A percentile compares a stretch with the other conserved stretches of the same genome.
Evolutionary conservation across 306 rosid species (phyloP).

Genomic region (Acacia confusa): DNA sequence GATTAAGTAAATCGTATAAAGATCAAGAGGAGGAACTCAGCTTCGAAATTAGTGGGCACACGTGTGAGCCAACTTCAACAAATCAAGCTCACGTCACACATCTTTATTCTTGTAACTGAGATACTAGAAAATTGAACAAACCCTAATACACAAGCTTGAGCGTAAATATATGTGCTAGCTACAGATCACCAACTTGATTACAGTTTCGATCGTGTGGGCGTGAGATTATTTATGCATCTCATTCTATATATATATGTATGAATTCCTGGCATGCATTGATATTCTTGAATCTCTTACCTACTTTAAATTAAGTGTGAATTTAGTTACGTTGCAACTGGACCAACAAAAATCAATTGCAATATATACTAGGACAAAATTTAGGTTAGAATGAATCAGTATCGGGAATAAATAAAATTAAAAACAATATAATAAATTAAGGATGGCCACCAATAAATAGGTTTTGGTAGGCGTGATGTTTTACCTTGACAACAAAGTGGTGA

Average conservation of each 20-base stretch:
- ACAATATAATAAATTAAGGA: background rate
- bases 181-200: background rate
- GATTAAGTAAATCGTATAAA: background rate
- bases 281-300: background rate
- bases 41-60: background rate
- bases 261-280: too few species aligned
- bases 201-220: background rate
- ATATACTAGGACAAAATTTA: background rate
- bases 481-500: constrained; percentile 86
- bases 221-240: background rate
- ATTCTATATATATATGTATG: too few species aligned
- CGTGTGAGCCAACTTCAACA: background rate
- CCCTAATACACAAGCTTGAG: background rate
- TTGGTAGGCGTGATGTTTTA: constrained; percentile 20
- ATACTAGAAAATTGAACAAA: background rate
- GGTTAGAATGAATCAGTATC: background rate
- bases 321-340: background rate
- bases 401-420: background rate
- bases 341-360: background rate
- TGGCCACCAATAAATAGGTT: background rate
- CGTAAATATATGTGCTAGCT: background rate
- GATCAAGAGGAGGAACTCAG: background rate
- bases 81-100: background rate
- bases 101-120: background rate
- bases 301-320: background rate